A percentile compares a stretch with the other conserved stretches of the same genome.
These are phyloP conservation scores for Phaeophleospora eucalypticola DNA, from an alignment of 2,329 filamentous ascomycete species.

Conservation along the genomic window DNA sequence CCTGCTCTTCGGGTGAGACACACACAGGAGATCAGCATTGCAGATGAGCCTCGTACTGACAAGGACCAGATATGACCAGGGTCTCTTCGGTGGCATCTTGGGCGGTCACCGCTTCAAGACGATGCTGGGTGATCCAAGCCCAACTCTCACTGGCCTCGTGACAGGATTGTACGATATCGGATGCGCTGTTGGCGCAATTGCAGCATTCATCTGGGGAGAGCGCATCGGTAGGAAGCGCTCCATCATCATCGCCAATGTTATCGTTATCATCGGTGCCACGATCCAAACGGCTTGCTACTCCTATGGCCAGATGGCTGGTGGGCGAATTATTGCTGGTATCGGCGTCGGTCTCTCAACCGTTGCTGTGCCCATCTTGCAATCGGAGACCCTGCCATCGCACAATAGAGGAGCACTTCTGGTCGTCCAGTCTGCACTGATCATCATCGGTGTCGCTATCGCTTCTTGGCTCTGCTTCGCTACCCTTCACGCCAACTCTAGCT, in stretches of 20 bases:
- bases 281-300: constrained; percentile 26
- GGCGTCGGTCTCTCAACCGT: constrained; percentile 30
- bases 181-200: constrained; percentile 26
- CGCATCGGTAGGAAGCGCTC: constrained; percentile 23
- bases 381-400: constrained; percentile 29
- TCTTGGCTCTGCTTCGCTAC: constrained; percentile 30
- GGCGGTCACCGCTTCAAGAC: constrained; percentile 27
- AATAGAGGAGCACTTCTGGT: constrained; percentile 29
- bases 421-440: constrained; percentile 29
- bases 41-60: not conserved
- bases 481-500: constrained; percentile 23
- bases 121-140: constrained; percentile 26
- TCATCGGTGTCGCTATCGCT: constrained; percentile 28
- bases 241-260: constrained; percentile 26
- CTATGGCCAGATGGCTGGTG: constrained; percentile 25
- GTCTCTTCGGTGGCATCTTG: constrained; percentile 29
- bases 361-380: constrained; percentile 29
- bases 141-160: constrained; percentile 27
- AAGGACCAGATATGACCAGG: constrained; percentile 26
- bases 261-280: constrained; percentile 25
- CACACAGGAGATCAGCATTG: not conserved
- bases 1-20: constrained; percentile 25
- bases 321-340: constrained; percentile 25
- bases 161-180: constrained; percentile 28
- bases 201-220: constrained; percentile 27